A percentile compares a stretch with the other conserved stretches of the same genome.
These are phyloP conservation scores for Scedosporium dehoogii DNA, from an alignment of 2,329 filamentous ascomycete species.

Conservation along the genomic window DNA sequence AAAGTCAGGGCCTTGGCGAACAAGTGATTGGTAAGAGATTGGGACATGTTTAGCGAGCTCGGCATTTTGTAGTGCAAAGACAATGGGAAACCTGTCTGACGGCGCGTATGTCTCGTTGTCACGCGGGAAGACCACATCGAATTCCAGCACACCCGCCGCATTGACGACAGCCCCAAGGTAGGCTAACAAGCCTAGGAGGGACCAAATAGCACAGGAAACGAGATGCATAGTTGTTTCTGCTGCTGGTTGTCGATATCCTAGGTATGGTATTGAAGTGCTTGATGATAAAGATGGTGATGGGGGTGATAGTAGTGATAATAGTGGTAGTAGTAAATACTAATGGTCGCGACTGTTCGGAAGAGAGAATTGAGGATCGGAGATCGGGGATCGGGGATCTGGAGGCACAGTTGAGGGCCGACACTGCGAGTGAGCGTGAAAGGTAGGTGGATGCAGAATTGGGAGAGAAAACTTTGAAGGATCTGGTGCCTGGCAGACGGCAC, in stretches of 20 bases:
- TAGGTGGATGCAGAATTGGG: background rate
- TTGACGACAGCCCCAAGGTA: slow-evolving; percentile 8
- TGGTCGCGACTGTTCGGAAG: background rate
- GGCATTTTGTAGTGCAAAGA: background rate
- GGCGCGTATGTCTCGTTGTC: background rate
- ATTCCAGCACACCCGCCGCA: background rate
- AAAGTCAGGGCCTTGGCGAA: background rate
- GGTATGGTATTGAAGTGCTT: background rate
- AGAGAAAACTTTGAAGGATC: background rate
- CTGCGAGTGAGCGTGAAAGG: background rate
- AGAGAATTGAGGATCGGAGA: background rate
- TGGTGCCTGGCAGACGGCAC: background rate
- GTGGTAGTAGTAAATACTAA: background rate
- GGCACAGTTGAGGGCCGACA: background rate
- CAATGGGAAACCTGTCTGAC: background rate
- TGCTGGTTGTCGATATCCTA: background rate
- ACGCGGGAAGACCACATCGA: background rate
- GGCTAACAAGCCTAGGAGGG: slow-evolving; percentile 6
- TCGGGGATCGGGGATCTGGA: background rate
- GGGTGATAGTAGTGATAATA: too few relatives aligned
- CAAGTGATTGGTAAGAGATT: background rate
- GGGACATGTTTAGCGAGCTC: slow-evolving; percentile 8
- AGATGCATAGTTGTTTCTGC: slow-evolving; percentile 4
- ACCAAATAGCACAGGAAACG: slow-evolving; percentile 1
- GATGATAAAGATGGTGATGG: background rate